Conservation (phyloP, 225 moss, liverwort and hornwort species). For the Rhytidiadelphus loreus region DNA sequence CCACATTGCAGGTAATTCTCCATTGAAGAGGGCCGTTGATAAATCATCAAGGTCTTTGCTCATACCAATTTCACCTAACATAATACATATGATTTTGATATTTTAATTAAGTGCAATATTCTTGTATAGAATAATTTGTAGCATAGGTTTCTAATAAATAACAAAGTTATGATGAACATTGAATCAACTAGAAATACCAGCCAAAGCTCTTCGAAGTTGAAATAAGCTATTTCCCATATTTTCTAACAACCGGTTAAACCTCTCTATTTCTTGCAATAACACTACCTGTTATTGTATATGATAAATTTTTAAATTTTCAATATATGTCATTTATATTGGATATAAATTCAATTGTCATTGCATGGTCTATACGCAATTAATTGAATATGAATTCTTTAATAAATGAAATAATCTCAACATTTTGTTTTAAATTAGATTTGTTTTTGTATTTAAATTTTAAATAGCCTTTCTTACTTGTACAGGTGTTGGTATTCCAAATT, state of each 20-base stretch:
- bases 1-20: slow-evolving; percentile 75
- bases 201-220: slow-evolving; percentile 67
- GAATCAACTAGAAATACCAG: slow-evolving; percentile 11
- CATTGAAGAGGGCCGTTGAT: slow-evolving; percentile 73
- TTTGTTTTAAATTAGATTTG: too few relatives aligned
- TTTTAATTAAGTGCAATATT: not conserved
- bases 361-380: too few relatives aligned
- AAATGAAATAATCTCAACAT: not conserved
- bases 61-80: slow-evolving; percentile 72
- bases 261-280: slow-evolving; percentile 81
- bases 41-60: slow-evolving; percentile 88
- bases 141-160: too few relatives aligned
- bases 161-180: not conserved
- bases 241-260: slow-evolving; percentile 64
- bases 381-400: not conserved
- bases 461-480: slow-evolving; percentile 34
- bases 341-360: not conserved
- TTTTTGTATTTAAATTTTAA: not conserved
- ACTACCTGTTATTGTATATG: slow-evolving; percentile 34
- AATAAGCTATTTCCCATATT: slow-evolving; percentile 62
- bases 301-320: not conserved
- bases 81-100: not conserved
- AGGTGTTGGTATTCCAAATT: slow-evolving; percentile 62
- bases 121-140: not conserved
- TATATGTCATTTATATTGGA: not conserved